Conservation (phyloP, 2,329 filamentous ascomycete genomes). For the Byssothecium circinans region DNA sequence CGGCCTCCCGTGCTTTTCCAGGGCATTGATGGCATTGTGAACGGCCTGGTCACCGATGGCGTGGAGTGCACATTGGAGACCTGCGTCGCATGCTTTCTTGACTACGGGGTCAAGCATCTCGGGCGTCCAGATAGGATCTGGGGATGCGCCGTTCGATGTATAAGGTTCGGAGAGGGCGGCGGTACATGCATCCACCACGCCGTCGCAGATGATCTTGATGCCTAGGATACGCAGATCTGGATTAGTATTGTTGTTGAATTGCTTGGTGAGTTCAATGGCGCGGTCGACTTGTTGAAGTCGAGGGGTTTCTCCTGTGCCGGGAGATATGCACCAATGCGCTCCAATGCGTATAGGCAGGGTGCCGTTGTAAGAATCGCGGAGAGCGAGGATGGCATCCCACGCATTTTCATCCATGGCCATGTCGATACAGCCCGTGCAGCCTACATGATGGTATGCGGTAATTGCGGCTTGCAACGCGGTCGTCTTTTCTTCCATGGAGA, state of each 20-base stretch:
- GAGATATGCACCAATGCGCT: slow-evolving; percentile 59
- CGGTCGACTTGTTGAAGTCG: slow-evolving; percentile 55
- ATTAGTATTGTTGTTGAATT: slow-evolving; percentile 49
- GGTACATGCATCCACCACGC: slow-evolving; percentile 67
- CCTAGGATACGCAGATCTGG: slow-evolving; percentile 59
- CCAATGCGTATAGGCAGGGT: slow-evolving; percentile 53
- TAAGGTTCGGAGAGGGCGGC: slow-evolving; percentile 64
- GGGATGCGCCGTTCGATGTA: slow-evolving; percentile 48
- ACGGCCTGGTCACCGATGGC: slow-evolving; percentile 66
- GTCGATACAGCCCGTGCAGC: slow-evolving; percentile 59
- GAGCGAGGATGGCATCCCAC: slow-evolving; percentile 54
- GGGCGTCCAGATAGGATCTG: slow-evolving; percentile 59
- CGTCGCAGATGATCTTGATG: slow-evolving; percentile 67
- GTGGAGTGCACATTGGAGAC: slow-evolving; percentile 64
- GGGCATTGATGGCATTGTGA: slow-evolving; percentile 58
- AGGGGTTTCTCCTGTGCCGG: slow-evolving; percentile 49
- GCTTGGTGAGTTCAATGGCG: slow-evolving; percentile 51
- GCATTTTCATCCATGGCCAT: slow-evolving; percentile 63
- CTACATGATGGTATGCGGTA: slow-evolving; percentile 52
- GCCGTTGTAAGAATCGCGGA: slow-evolving; percentile 37
- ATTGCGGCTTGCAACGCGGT: slow-evolving; percentile 52
- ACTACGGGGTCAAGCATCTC: slow-evolving; percentile 58
- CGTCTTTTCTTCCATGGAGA: slow-evolving; percentile 53
- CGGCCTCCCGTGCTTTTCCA: slow-evolving; percentile 49
- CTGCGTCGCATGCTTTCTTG: slow-evolving; percentile 54